Conservation (phyloP, 2,329 filamentous ascomycete genomes). For the Diaporthe batatas region DNA sequence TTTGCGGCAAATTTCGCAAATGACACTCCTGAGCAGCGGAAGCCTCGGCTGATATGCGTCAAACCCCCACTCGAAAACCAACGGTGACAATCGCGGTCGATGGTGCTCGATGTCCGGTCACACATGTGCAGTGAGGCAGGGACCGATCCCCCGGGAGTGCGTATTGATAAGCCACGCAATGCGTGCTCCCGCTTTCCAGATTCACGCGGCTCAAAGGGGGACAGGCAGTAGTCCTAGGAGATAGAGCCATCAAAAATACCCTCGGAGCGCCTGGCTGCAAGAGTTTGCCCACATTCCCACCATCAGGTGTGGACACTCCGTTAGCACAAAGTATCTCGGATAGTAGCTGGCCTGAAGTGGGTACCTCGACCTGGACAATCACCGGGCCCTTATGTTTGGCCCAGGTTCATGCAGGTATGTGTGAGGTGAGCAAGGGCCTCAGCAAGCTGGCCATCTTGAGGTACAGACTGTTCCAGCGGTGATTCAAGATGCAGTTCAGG, state of each 20-base stretch:
- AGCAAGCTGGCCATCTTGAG: constrained; percentile 31
- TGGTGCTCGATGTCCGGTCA: too few relatives aligned
- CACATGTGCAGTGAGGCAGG: neutral
- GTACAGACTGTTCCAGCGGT: constrained; percentile 31
- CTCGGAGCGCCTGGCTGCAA: neutral
- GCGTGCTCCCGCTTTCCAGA: neutral
- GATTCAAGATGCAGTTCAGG: constrained; percentile 26
- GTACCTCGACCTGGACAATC: constrained; percentile 13
- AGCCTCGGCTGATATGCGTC: neutral
- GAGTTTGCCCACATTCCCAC: neutral
- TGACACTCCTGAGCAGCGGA: neutral
- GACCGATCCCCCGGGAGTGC: neutral
- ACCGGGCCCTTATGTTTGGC: constrained; percentile 2
- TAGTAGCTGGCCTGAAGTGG: neutral
- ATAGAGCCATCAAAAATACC: neutral
- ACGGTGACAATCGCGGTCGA: neutral
- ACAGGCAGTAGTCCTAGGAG: neutral
- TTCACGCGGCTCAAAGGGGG: neutral
- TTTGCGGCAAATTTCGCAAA: constrained; percentile 10
- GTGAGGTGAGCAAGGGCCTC: constrained; percentile 15
- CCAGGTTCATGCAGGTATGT: constrained; percentile 25
- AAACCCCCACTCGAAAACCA: neutral
- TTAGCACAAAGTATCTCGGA: constrained; percentile 24
- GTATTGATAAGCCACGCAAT: neutral
- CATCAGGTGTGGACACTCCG: neutral